Base-by-base conservation (phyloP, 2,329 filamentous ascomycete species). In the Exophiala bonariae region DNA sequence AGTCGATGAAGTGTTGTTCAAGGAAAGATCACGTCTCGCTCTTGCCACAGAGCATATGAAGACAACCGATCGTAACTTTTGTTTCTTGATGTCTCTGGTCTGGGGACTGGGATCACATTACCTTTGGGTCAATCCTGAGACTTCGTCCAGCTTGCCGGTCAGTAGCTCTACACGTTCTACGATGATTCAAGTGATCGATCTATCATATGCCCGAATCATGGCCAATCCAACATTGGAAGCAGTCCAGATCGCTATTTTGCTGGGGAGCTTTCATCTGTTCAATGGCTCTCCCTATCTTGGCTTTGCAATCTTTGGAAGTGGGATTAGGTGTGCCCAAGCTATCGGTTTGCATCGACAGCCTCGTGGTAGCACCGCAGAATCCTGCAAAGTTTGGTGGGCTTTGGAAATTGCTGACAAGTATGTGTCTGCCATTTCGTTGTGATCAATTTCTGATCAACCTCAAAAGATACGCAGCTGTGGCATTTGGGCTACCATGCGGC, bases 261-360 rank as follows among this genome's bases (percentile, higher is more conserved):
- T 35, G 14, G 41, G 41, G 22, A 44, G 41, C 17, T 44, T 44
- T 23, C 41, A 44, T 20, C 22, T 44, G 30, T 44, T 44, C 41
- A 35, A 44, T 17, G 41, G 41, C 41, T 26, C 23, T 5, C 41
- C 41, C 17, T 44, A 44, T 35, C 41, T 44, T 22, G 41, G 41
- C 41, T 44, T 44, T 44, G 31, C 41, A 8, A 34, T 44, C 20
- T 32, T 44, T 44, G 41, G 41, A 35, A 44, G 41, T 36, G 41
- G 31, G 16, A 31, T 44, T 7, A 28, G 41, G 32, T 44, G 41
- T 35, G 41, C 41, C 14, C 41, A 44, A 26, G 41, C 30, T 3
- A 34, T 44, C 18, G 41, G 41, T 4, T 20, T 44, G 9, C 41
- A 44, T 44, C 41, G 41, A n/a, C 41, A 44, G 19, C 20, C 16